Percentiles rank a stretch among this genome's conserved stretches.
These are phyloP conservation scores for Sarcodon sp. DNA, from an alignment of 768 basidiomycete species.

Conservation along the genomic window DNA sequence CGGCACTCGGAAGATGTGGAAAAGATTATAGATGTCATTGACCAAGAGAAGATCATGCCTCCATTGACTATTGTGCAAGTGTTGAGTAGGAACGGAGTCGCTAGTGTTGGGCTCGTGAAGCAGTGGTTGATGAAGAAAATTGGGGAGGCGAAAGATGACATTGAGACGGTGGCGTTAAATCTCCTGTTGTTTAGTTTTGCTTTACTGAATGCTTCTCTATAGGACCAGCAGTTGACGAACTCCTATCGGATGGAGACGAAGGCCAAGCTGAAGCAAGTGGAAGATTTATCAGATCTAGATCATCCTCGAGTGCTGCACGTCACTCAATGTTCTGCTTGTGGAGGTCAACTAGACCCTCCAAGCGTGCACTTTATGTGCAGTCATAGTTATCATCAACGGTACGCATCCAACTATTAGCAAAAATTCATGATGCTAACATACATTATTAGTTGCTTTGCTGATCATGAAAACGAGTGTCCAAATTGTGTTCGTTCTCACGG, in stretches of 20 bases:
- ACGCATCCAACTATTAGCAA: conserved; percentile 8
- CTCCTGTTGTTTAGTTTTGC: background rate
- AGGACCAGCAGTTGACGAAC: conserved; percentile 82
- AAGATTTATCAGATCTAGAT: conserved; percentile 65
- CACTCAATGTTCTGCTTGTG: conserved; percentile 83
- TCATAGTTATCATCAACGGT: conserved; percentile 95
- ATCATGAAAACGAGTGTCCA: conserved; percentile 85
- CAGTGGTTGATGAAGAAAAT: conserved; percentile 82
- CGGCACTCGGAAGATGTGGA: conserved; percentile 63
- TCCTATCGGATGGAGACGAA: conserved; percentile 83
- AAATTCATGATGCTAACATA: background rate
- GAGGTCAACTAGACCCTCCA: conserved; percentile 84
- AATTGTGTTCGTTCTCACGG: conserved; percentile 79
- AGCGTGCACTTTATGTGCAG: conserved; percentile 97
- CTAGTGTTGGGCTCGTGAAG: conserved; percentile 86
- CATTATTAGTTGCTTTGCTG: conserved; percentile 62
- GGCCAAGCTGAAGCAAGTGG: conserved; percentile 69
- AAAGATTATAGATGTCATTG: conserved; percentile 62
- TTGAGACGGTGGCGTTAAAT: conserved; percentile 52
- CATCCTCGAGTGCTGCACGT: conserved; percentile 88
- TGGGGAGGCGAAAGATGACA: conserved; percentile 56
- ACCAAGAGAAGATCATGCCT: conserved; percentile 72
- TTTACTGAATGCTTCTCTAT: conserved; percentile 1
- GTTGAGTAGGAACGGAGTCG: conserved; percentile 76
- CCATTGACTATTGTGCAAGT: conserved; percentile 87